These are phyloP conservation scores for Fusarium piperis DNA, from an alignment of 2,329 filamentous ascomycete species.

Conservation along the genomic window DNA sequence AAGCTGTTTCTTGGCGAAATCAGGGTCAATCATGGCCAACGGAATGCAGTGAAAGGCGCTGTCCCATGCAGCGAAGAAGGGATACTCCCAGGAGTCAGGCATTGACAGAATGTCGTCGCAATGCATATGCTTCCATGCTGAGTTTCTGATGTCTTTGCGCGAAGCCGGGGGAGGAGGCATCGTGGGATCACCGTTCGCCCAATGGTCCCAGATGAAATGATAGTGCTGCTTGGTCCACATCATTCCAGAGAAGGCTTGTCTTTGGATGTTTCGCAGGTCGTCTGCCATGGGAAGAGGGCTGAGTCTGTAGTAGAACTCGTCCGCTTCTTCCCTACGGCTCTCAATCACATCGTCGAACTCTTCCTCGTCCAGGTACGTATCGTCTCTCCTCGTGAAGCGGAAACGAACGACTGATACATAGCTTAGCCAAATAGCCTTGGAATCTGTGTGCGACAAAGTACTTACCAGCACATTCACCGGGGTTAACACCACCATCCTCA, in stretches of 20 bases:
- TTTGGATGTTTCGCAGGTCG: conserved; percentile 92
- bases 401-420: conserved; percentile 79
- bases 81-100: conserved; percentile 99
- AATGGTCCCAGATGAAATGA: conserved; percentile 96
- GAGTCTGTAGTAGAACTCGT: conserved; percentile 94
- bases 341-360: conserved; percentile 92
- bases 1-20: conserved; percentile 97
- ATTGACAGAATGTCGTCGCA: conserved; percentile 96
- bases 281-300: conserved; percentile 94
- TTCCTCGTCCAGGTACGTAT: conserved; percentile 89
- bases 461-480: conserved; percentile 89
- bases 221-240: conserved; percentile 99
- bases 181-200: conserved; percentile 91
- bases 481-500: conserved; percentile 84
- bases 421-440: not conserved
- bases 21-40: conserved; percentile 95
- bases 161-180: conserved; percentile 86
- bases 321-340: conserved; percentile 84
- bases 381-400: conserved; percentile 79
- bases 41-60: conserved; percentile 97
- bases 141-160: conserved; percentile 84
- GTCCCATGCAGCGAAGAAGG: conserved; percentile 98
- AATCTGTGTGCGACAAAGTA: conserved; percentile 48
- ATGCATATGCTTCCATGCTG: conserved; percentile 93
- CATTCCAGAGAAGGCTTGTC: conserved; percentile 95